Evolutionary conservation across 2,329 filamentous ascomycete genomes (phyloP).

Genomic region (Phyllosticta ampelicida): DNA sequence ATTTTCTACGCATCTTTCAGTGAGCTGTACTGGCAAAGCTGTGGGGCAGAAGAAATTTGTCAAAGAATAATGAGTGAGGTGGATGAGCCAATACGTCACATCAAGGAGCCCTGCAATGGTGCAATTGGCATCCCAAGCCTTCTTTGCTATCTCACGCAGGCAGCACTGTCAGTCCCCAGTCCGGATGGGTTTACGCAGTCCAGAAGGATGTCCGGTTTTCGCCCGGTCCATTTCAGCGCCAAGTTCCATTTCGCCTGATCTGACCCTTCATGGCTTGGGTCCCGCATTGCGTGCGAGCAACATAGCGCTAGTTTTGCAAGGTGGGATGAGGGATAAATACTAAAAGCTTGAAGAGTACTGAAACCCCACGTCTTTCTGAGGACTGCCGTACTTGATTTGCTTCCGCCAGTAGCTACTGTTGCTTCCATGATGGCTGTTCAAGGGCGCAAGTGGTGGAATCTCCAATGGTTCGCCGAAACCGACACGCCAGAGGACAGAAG

Average conservation of each 20-base stretch:
- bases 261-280: background rate
- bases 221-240: background rate
- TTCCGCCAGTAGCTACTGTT: background rate
- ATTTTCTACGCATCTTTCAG: background rate
- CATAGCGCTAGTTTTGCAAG: background rate
- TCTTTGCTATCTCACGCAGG: background rate
- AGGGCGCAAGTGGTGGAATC: background rate
- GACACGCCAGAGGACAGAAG: conserved; percentile 42
- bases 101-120: background rate
- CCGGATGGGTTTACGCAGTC: background rate
- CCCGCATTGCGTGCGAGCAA: background rate
- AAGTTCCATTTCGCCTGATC: background rate
- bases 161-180: background rate
- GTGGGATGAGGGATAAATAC: background rate
- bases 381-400: background rate
- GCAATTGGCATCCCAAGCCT: background rate
- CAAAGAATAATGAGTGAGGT: background rate
- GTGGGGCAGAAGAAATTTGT: background rate
- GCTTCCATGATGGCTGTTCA: background rate
- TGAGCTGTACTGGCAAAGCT: background rate
- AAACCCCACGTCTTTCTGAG: too few species aligned
- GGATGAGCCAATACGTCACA: background rate
- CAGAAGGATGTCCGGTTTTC: background rate
- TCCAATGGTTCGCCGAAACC: conserved; percentile 21
- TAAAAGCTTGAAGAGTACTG: background rate